These are phyloP conservation scores for Penicillium rolfsii DNA, from an alignment of 2,329 filamentous ascomycete species.

Conservation along the genomic window DNA sequence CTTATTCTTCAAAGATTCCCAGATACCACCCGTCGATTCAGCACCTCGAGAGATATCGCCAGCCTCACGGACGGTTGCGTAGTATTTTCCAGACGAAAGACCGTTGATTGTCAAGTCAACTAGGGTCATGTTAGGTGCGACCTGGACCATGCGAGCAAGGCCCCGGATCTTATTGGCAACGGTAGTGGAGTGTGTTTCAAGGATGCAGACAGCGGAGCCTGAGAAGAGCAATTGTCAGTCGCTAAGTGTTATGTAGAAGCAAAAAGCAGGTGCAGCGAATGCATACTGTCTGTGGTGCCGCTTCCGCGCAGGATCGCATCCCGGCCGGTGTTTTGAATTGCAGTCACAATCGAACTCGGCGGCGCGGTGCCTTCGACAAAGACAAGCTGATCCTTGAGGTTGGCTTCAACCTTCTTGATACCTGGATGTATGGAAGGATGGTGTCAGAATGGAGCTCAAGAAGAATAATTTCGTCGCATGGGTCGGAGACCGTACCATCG, in stretches of 20 bases:
- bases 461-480: conserved; percentile 3
- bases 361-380: conserved; percentile 85
- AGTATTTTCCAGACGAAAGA: conserved; percentile 77
- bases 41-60: conserved; percentile 86
- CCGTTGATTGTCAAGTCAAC: conserved; percentile 87
- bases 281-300: conserved; percentile 76
- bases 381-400: conserved; percentile 80
- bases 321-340: conserved; percentile 85
- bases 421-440: conserved; percentile 52
- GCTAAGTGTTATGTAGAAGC: background rate
- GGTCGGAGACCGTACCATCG: conserved; percentile 53
- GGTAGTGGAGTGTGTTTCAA: conserved; percentile 74
- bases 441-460: background rate
- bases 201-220: conserved; percentile 76
- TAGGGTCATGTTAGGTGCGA: conserved; percentile 74
- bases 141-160: conserved; percentile 90
- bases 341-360: conserved; percentile 83
- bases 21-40: conserved; percentile 80
- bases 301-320: conserved; percentile 93
- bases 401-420: conserved; percentile 79
- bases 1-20: conserved; percentile 61
- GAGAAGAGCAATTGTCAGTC: conserved; percentile 5
- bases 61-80: conserved; percentile 79
- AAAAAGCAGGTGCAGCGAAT: conserved; percentile 12
- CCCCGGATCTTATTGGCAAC: conserved; percentile 75